Evolutionary conservation across 768 basidiomycete genomes (phyloP).

Genomic region (Suillus decipiens): DNA sequence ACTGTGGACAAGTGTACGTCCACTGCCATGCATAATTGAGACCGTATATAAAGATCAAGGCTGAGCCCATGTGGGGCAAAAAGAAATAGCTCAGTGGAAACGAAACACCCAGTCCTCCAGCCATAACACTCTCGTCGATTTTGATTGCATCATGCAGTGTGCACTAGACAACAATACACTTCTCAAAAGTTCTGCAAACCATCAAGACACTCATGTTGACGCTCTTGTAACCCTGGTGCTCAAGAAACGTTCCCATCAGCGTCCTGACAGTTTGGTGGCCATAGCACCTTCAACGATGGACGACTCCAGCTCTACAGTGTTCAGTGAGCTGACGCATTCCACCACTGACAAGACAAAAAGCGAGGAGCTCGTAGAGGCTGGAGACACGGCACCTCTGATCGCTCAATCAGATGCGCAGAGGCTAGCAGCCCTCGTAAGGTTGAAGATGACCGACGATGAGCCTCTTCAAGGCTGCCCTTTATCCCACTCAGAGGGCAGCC

Average conservation of each 20-base stretch:
- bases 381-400: not conserved
- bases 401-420: conserved; percentile 3
- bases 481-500: not conserved
- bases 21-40: not conserved
- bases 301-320: not conserved
- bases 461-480: not conserved
- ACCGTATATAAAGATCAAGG: not conserved
- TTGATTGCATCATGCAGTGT: not conserved
- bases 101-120: not conserved
- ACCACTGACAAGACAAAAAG: not conserved
- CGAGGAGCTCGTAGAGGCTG: not conserved
- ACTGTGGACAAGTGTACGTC: not conserved
- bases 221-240: not conserved
- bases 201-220: too few relatives aligned
- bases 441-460: not conserved
- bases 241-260: not conserved
- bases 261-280: not conserved
- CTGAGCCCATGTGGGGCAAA: not conserved
- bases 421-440: not conserved
- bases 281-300: conserved; percentile 3
- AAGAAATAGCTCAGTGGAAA: not conserved
- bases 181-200: not conserved
- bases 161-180: too few relatives aligned
- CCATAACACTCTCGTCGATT: not conserved
- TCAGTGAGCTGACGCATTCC: not conserved